A percentile compares a stretch with the other conserved stretches of the same genome.
phyloP scores from a whole-genome alignment of 306 rosid species.

The Glycine soja region DNA sequence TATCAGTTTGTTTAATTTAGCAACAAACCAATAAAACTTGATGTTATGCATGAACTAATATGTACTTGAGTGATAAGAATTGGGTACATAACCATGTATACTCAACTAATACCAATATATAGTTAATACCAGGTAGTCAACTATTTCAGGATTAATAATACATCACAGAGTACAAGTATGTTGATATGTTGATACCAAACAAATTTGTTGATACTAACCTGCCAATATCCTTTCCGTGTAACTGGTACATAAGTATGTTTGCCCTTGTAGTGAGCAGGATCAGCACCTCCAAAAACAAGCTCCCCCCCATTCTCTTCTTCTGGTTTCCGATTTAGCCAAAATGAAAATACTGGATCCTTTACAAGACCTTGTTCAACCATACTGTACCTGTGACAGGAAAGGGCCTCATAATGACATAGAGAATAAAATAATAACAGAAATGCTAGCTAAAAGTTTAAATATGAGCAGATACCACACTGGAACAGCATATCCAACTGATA shows the following conservation, averaged over 20 bases:
- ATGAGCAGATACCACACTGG: constrained; percentile 76
- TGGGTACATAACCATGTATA: too few species aligned
- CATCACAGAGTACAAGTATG: not conserved
- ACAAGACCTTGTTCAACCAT: constrained; percentile 83
- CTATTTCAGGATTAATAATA: not conserved
- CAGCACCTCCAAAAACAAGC: constrained; percentile 93
- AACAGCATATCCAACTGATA: constrained; percentile 74
- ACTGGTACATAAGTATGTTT: constrained; percentile 90
- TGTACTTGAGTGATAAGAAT: too few species aligned
- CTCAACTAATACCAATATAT: too few species aligned
- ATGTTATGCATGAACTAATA: too few species aligned
- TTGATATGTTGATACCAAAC: not conserved
- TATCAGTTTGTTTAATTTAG: too few species aligned
- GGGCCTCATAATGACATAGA: constrained; percentile 26
- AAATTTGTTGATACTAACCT: constrained; percentile 58
- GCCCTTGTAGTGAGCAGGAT: constrained; percentile 90
- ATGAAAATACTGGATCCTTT: constrained; percentile 85
- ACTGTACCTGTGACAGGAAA: constrained; percentile 72
- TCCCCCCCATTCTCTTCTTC: constrained; percentile 83
- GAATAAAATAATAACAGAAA: constrained; percentile 19
- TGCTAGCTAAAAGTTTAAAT: constrained; percentile 24
- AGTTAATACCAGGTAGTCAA: not conserved
- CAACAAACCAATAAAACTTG: too few species aligned
- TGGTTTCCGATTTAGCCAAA: constrained; percentile 89
- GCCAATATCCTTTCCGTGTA: constrained; percentile 92